Base-by-base conservation (phyloP, 345 rosid genomes). In the Boechera stricta region DNA sequence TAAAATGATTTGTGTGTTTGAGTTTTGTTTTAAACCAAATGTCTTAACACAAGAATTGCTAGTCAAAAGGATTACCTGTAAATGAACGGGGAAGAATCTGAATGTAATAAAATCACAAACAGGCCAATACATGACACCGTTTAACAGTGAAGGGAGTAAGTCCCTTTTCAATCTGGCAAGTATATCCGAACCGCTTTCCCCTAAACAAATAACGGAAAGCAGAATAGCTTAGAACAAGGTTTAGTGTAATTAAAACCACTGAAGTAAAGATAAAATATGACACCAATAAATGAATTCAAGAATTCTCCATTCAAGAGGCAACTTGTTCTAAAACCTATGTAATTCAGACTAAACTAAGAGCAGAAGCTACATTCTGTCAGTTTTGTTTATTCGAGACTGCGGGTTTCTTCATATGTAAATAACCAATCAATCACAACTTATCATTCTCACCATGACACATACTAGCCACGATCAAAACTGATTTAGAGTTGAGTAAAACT, bases 101-200 rank as follows among this genome's bases (percentile, higher is more conserved):
- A 87, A 92, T 10, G 94, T 92, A 78, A 95, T 86, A 52, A 94
- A 94, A 85, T 94, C 98, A 67, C 98, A 92, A 4, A 86, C 0
- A 16, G 98, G 95, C 98, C 98, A 92, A 82, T 92, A 94, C 90
- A 90, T 85, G 55, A 88, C 73, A 29, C 95, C 97, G 35, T 79
- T 88, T n/a, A 84, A 52, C 86, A 92, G 4, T 11, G 97, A 88
- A 0, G 98, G 95, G 35, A 90, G 54, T 70, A 90, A 72, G 84
- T 90, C 98, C 41, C 98, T 82, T 79, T 86, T 88, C 77, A 94
- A 78, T 68, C 97, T 84, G 12, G 93, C 90, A 77, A 86, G 55
- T 74, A 90, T 84, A 75, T 89, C 92, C 2, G 73, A 49, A 49
- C 78, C 42, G 10, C 65, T 85, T 85, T 94, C 98, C 74, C 98